Percentiles rank a stretch among this genome's conserved stretches.
phyloP scores from a whole-genome alignment of 495 filamentous ascomycete species.

The Bombardia bombarda region DNA sequence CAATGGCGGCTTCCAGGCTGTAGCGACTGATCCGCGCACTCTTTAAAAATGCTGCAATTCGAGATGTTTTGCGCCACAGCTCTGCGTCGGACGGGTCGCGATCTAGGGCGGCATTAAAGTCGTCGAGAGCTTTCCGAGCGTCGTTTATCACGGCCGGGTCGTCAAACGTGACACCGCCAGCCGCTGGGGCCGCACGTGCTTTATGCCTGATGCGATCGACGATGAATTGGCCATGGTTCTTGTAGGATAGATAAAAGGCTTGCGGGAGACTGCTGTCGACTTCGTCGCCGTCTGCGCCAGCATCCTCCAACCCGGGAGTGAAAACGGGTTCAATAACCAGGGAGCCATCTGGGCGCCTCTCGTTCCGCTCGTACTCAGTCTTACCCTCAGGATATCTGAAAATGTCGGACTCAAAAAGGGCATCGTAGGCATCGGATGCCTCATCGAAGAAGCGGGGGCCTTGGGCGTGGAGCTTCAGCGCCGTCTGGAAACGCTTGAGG shows the following conservation, averaged over 20 bases:
- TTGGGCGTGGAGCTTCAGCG: slow-evolving; percentile 85
- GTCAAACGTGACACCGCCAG: slow-evolving; percentile 24
- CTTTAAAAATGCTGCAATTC: slow-evolving; percentile 64
- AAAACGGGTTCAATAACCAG: slow-evolving; percentile 30
- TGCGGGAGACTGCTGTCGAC: slow-evolving; percentile 76
- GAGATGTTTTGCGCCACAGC: slow-evolving; percentile 82
- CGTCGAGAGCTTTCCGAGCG: slow-evolving; percentile 44
- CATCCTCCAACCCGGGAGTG: slow-evolving; percentile 29
- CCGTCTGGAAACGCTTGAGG: slow-evolving; percentile 87
- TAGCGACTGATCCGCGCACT: slow-evolving; percentile 74
- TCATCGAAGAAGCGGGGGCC: slow-evolving; percentile 67
- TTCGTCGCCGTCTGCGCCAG: slow-evolving; percentile 50
- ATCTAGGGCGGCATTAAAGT: slow-evolving; percentile 70
- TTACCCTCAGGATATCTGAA: slow-evolving; percentile 82
- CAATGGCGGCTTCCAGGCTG: slow-evolving; percentile 84
- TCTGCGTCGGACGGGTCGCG: slow-evolving; percentile 89
- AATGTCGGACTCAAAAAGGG: slow-evolving; percentile 84
- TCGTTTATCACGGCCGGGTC: slow-evolving; percentile 32
- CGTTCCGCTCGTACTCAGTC: slow-evolving; percentile 64
- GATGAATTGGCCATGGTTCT: slow-evolving; percentile 86
- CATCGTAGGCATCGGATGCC: slow-evolving; percentile 74
- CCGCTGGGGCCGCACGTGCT: slow-evolving; percentile 28
- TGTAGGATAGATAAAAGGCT: slow-evolving; percentile 85
- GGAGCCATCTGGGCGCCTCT: slow-evolving; percentile 48
- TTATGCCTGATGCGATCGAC: slow-evolving; percentile 59